Conservation (phyloP, 208 protist genomes). For the Porcisia deanei region DNA sequence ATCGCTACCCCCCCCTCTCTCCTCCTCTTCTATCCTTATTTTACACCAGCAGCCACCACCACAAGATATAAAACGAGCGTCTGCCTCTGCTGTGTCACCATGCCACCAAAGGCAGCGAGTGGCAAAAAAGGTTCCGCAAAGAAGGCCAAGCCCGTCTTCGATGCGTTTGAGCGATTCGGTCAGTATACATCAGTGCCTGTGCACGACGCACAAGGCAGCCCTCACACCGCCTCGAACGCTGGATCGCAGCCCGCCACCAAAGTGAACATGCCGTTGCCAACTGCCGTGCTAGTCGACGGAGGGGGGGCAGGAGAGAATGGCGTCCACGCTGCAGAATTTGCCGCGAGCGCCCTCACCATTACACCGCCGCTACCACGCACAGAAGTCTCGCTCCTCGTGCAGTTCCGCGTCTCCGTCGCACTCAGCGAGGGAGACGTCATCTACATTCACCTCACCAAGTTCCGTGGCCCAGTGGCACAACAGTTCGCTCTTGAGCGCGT, state of each 20-base stretch:
- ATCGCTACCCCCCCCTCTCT: neutral
- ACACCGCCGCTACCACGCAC: slow-evolving; percentile 57
- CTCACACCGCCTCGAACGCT: neutral
- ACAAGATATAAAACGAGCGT: neutral
- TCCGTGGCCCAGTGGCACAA: slow-evolving; percentile 46
- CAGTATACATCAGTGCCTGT: slow-evolving; percentile 27
- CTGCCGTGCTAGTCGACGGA: neutral
- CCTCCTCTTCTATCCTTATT: neutral
- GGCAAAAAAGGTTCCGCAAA: slow-evolving; percentile 18
- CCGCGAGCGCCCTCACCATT: slow-evolving; percentile 52
- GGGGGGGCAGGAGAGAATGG: neutral
- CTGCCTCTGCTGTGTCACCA: neutral
- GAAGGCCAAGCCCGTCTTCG: slow-evolving; percentile 46
- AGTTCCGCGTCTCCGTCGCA: slow-evolving; percentile 69
- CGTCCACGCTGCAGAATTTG: slow-evolving; percentile 47
- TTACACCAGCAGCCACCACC: neutral
- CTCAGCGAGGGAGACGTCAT: slow-evolving; percentile 64
- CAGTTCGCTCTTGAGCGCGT: slow-evolving; percentile 55
- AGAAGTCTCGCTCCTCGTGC: slow-evolving; percentile 55
- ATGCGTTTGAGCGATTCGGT: slow-evolving; percentile 46
- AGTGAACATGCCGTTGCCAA: neutral
- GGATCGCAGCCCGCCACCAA: neutral
- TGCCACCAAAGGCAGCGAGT: slow-evolving; percentile 22
- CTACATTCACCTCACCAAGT: slow-evolving; percentile 64
- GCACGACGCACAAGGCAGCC: neutral